Evolutionary conservation across 2,329 filamentous ascomycete genomes (phyloP).

Genomic region (Tolypocladium endophyticum): DNA sequence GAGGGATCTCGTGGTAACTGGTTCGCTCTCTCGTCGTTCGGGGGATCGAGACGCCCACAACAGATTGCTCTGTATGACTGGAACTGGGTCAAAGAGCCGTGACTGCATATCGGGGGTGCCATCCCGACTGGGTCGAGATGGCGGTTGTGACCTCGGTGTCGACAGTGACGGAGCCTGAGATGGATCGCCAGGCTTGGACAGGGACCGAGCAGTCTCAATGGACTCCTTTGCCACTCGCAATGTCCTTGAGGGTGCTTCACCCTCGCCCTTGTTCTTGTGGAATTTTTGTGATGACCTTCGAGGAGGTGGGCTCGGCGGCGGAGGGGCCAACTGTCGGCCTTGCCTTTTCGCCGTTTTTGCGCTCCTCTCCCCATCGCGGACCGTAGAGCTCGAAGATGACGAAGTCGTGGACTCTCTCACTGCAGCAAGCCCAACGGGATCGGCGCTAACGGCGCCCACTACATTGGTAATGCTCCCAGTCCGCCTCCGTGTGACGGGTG

Average conservation of each 20-base stretch:
- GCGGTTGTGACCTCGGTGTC: constrained; percentile 29
- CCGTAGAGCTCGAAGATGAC: constrained; percentile 62
- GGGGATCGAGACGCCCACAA: constrained; percentile 34
- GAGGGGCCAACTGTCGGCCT: constrained; percentile 30
- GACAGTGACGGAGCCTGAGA: constrained; percentile 13
- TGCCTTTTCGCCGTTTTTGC: constrained; percentile 30
- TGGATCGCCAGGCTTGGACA: constrained; percentile 18
- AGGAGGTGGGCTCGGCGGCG: constrained; percentile 50
- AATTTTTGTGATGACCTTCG: constrained; percentile 52
- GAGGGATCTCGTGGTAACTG: constrained; percentile 17
- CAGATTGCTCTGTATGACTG: constrained; percentile 53
- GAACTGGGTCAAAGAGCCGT: constrained; percentile 39
- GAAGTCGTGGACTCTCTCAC: constrained; percentile 62
- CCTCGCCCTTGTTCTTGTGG: constrained; percentile 23
- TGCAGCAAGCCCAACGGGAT: constrained; percentile 49
- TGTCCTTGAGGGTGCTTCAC: constrained; percentile 28
- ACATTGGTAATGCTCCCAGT: constrained; percentile 45
- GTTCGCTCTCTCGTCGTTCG: constrained; percentile 35
- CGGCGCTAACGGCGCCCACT: constrained; percentile 30
- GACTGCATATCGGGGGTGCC: constrained; percentile 53
- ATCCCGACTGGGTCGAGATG: constrained; percentile 56
- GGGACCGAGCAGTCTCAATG: constrained; percentile 19
- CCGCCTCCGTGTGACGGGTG: constrained; percentile 49
- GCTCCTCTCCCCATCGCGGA: constrained; percentile 39
- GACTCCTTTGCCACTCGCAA: constrained; percentile 18